phyloP scores from a whole-genome alignment of 192 early-diverging fungal species.

The Backusella macrospora region DNA sequence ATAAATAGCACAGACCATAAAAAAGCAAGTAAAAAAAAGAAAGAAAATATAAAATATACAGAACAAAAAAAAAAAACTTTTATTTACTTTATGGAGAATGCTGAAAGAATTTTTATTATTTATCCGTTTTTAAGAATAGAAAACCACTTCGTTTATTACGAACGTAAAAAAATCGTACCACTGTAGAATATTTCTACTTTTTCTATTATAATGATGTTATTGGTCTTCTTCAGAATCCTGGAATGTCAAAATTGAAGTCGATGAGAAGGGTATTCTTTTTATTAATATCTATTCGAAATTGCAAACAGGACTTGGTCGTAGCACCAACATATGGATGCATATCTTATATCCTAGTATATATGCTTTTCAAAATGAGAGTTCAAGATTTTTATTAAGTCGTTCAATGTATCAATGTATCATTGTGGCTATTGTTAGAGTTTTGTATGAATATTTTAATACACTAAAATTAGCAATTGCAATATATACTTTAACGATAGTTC shows the following conservation, averaged over 20 bases:
- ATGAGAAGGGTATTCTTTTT: not conserved
- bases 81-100: not conserved
- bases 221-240: not conserved
- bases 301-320: conserved; percentile 4
- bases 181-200: not conserved
- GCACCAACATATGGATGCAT: not conserved
- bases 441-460: too few relatives aligned
- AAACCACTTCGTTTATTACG: not conserved
- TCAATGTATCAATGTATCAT: too few relatives aligned
- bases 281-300: not conserved
- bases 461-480: too few relatives aligned
- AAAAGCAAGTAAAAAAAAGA: not conserved
- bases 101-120: not conserved
- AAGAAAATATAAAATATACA: not conserved
- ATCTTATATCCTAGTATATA: too few relatives aligned
- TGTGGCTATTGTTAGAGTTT: too few relatives aligned
- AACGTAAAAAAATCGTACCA: not conserved
- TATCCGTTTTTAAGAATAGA: not conserved
- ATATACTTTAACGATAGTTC: too few relatives aligned
- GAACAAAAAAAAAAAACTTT: not conserved
- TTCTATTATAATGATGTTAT: not conserved
- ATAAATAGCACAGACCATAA: not conserved
- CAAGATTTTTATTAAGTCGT: too few relatives aligned
- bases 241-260: conserved; percentile 9
- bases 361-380: too few relatives aligned